phyloP scores from a whole-genome alignment of 345 rosid species.

The Hibiscus mutabilis region DNA sequence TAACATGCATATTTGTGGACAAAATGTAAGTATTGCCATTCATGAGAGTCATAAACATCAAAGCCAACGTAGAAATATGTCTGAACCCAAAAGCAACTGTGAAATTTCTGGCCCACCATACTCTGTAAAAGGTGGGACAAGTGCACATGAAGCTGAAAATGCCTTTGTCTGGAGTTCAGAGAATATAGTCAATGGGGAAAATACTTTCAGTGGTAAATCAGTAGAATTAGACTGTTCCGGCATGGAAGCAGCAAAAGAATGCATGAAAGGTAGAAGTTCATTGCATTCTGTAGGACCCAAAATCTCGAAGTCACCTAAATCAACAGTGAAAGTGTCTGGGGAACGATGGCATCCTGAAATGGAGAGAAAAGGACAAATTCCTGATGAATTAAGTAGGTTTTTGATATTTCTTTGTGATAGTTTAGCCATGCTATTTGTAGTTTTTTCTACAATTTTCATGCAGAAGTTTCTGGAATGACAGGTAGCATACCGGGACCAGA shows the following conservation, averaged over 20 bases:
- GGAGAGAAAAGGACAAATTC: constrained; percentile 32
- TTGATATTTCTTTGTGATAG: constrained; percentile 4
- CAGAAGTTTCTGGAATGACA: constrained; percentile 33
- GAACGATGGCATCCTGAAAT: constrained; percentile 30
- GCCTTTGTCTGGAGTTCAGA: constrained; percentile 8
- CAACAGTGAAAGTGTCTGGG: constrained; percentile 23
- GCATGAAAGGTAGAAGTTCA: neutral
- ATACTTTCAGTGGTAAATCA: constrained; percentile 10
- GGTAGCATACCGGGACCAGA: constrained; percentile 21
- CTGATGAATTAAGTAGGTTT: constrained; percentile 35
- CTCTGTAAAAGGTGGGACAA: constrained; percentile 23
- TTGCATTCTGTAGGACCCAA: constrained; percentile 13
- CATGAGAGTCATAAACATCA: constrained; percentile 29
- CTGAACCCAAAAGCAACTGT: constrained; percentile 33
- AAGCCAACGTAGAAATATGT: constrained; percentile 18
- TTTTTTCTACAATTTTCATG: constrained; percentile 17
- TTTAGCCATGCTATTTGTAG: neutral
- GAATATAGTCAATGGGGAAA: constrained; percentile 10
- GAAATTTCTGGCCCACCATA: constrained; percentile 22
- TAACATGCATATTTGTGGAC: constrained; percentile 24
- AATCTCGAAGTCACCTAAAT: constrained; percentile 28
- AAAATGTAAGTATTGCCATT: constrained; percentile 17
- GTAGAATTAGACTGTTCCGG: neutral
- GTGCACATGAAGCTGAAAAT: constrained; percentile 13
- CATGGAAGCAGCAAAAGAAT: neutral